Conservation (phyloP, 1,284 basidiomycete species). For the Takashimella koratensis region DNA sequence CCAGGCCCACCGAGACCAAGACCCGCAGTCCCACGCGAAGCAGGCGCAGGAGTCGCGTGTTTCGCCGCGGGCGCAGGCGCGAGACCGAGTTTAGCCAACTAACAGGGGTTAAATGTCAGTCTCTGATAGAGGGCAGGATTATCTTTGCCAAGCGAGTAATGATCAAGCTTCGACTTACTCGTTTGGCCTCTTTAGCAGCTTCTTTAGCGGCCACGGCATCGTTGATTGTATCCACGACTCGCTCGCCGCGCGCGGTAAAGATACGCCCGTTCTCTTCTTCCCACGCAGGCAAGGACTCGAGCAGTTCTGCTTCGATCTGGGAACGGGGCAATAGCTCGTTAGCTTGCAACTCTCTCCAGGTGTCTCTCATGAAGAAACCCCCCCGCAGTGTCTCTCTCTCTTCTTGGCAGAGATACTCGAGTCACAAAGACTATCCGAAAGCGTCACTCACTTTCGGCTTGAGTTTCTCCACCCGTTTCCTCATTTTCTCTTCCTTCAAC, state of each 20-base stretch:
- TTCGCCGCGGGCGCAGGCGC: conserved; percentile 21
- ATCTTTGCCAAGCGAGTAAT: not conserved
- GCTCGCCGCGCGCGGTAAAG: conserved; percentile 82
- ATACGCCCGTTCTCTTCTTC: conserved; percentile 70
- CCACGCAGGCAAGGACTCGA: conserved; percentile 78
- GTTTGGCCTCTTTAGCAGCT: conserved; percentile 71
- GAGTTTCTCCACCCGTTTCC: conserved; percentile 89
- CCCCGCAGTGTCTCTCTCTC: too few relatives aligned
- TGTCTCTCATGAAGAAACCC: too few relatives aligned
- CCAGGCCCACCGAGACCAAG: conserved; percentile 1
- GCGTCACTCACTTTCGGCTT: conserved; percentile 80
- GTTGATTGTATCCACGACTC: conserved; percentile 74
- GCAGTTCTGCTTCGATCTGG: conserved; percentile 83
- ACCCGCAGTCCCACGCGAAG: conserved; percentile 3
- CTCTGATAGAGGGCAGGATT: too few relatives aligned
- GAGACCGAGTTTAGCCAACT: conserved; percentile 15
- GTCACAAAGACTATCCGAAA: too few relatives aligned
- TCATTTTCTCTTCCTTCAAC: conserved; percentile 93
- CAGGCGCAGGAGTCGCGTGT: conserved; percentile 23
- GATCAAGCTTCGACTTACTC: conserved; percentile 34
- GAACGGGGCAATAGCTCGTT: conserved; percentile 1
- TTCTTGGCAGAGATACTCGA: not conserved
- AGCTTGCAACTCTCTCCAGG: too few relatives aligned
- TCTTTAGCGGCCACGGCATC: conserved; percentile 60
- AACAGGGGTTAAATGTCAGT: not conserved